Percentiles rank a stretch among this genome's conserved stretches.
Conservation (phyloP, 202 grass and related monocot genomes). For the Setaria italica region DNA sequence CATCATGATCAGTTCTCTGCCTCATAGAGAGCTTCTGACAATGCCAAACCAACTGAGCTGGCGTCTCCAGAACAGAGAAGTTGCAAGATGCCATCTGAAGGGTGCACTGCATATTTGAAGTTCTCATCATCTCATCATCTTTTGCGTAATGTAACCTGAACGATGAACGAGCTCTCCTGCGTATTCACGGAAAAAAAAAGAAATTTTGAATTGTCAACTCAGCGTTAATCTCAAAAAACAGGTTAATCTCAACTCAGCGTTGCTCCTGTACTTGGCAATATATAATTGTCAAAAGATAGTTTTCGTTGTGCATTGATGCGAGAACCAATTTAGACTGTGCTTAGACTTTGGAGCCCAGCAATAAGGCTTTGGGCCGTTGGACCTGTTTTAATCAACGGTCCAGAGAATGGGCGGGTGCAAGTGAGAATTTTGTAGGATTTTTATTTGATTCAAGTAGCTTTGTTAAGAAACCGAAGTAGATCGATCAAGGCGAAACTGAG, state of each 20-base stretch:
- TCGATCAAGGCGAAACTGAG: not conserved
- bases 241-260: not conserved
- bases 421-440: no score
- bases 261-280: not conserved
- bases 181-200: no score
- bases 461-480: not conserved
- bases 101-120: slow-evolving; percentile 9
- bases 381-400: not conserved
- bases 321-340: not conserved
- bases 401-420: no score
- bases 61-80: slow-evolving; percentile 14
- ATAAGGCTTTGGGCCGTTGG: not conserved
- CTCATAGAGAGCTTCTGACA: slow-evolving; percentile 34
- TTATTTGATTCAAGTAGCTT: no score
- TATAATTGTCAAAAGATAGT: not conserved
- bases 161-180: no score
- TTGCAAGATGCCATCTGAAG: slow-evolving; percentile 22
- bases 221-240: no score
- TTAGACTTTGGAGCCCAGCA: not conserved
- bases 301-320: not conserved
- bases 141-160: no score
- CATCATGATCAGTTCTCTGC: slow-evolving; percentile 24
- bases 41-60: slow-evolving; percentile 37
- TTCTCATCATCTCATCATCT: no score
- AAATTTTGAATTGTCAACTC: no score